These are phyloP conservation scores for Talaromyces sp. DNA, from an alignment of 2,329 filamentous ascomycete genomes.

Conservation along the genomic window DNA sequence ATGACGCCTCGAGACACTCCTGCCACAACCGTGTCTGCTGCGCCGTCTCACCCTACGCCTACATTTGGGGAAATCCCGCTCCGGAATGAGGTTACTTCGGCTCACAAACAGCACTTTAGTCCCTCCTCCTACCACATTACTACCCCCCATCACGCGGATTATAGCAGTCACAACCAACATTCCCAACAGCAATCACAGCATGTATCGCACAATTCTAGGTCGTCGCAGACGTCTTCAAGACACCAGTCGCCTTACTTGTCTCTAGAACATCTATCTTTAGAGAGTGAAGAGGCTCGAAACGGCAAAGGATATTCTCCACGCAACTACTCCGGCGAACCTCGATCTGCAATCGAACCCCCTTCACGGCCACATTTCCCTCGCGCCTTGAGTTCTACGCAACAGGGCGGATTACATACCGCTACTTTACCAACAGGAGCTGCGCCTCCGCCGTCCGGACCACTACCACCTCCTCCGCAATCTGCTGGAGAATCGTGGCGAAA, in stretches of 20 bases:
- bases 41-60: constrained; percentile 50
- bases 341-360: constrained; percentile 35
- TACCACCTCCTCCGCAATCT: constrained; percentile 54
- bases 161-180: constrained; percentile 1
- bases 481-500: constrained; percentile 14
- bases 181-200: constrained; percentile 11
- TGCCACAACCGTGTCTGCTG: constrained; percentile 37
- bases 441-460: constrained; percentile 53
- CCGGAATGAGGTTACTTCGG: constrained; percentile 29
- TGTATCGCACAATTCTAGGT: constrained; percentile 16
- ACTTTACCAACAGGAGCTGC: constrained; percentile 58
- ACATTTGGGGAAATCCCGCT: constrained; percentile 70
- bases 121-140: neutral
- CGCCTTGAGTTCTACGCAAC: constrained; percentile 34
- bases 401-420: constrained; percentile 46
- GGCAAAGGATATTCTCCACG: constrained; percentile 27
- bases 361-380: constrained; percentile 36
- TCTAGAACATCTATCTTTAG: constrained; percentile 42
- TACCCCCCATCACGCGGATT: neutral
- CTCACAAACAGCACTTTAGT: constrained; percentile 20
- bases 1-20: constrained; percentile 16
- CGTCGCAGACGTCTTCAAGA: constrained; percentile 1
- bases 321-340: constrained; percentile 29
- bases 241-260: constrained; percentile 33
- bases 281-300: constrained; percentile 33